phyloP scores from a whole-genome alignment of 352 stramenopile species.

The Phytophthora agathidicida region DNA sequence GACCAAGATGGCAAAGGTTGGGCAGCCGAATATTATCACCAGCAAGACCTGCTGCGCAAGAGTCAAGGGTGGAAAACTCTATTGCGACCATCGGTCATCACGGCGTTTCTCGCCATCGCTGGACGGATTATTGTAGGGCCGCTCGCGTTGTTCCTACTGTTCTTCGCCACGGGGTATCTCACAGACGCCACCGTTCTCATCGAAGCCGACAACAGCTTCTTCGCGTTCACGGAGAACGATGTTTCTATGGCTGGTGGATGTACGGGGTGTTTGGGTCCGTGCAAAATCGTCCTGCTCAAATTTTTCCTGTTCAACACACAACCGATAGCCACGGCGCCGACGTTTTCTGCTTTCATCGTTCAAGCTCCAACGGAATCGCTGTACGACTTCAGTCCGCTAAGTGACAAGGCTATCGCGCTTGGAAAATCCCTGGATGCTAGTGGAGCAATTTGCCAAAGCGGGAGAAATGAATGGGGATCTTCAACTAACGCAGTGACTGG shows the following conservation, averaged over 20 bases:
- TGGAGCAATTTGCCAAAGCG: conserved; percentile 18
- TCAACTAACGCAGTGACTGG: conserved; percentile 3
- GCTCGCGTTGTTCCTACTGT: conserved; percentile 5
- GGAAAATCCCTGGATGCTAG: conserved; percentile 2
- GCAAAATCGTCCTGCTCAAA: conserved; percentile 18
- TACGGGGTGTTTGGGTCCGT: conserved; percentile 11
- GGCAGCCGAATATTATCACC: background rate
- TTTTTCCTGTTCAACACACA: conserved; percentile 1
- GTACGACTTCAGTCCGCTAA: conserved; percentile 18
- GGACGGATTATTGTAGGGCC: conserved; percentile 19
- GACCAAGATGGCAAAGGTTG: too few relatives aligned
- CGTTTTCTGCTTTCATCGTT: background rate
- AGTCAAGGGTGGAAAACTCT: background rate
- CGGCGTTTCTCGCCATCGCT: conserved; percentile 6
- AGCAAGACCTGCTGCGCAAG: background rate
- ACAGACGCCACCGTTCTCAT: conserved; percentile 14
- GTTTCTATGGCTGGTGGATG: conserved; percentile 19
- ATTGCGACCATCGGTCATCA: conserved; percentile 1
- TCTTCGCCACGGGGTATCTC: conserved; percentile 7
- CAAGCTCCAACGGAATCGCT: background rate
- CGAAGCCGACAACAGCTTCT: conserved; percentile 19
- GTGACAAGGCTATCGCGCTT: conserved; percentile 4
- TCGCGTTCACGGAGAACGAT: conserved; percentile 18
- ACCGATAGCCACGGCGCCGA: background rate
- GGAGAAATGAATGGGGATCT: conserved; percentile 22